phyloP scores from a whole-genome alignment of 768 basidiomycete genomes.

The Auriscalpium vulgare region DNA sequence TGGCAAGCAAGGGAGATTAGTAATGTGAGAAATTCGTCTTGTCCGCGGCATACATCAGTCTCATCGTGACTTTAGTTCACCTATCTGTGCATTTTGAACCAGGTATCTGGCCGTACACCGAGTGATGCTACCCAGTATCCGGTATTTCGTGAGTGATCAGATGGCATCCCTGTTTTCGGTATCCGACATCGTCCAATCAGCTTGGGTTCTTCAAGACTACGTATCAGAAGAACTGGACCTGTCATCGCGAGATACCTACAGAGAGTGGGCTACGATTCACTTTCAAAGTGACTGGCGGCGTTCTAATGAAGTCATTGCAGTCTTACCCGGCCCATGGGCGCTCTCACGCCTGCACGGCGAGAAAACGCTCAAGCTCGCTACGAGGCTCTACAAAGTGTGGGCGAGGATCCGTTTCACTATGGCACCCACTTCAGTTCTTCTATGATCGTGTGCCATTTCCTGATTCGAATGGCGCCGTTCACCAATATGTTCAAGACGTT shows the following conservation, averaged over 20 bases:
- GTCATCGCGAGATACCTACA: slow-evolving; percentile 48
- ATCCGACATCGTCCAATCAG: slow-evolving; percentile 28
- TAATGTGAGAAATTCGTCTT: slow-evolving; percentile 47
- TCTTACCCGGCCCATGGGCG: slow-evolving; percentile 85
- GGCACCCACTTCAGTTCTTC: slow-evolving; percentile 95
- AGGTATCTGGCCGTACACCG: slow-evolving; percentile 87
- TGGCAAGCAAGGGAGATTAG: slow-evolving; percentile 92
- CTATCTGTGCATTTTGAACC: slow-evolving; percentile 83
- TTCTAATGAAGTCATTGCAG: slow-evolving; percentile 19
- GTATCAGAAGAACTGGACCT: slow-evolving; percentile 62
- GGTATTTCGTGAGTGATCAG: slow-evolving; percentile 59
- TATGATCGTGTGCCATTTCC: slow-evolving; percentile 94
- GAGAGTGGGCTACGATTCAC: slow-evolving; percentile 49
- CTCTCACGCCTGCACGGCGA: slow-evolving; percentile 62
- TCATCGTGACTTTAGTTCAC: slow-evolving; percentile 51
- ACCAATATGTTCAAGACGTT: slow-evolving; percentile 94
- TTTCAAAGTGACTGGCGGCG: too few species aligned
- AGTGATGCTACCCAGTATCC: slow-evolving; percentile 95
- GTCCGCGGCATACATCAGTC: background rate
- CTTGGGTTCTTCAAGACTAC: slow-evolving; percentile 89
- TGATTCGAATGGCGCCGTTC: slow-evolving; percentile 84
- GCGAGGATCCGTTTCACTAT: slow-evolving; percentile 84
- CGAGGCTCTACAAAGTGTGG: slow-evolving; percentile 65
- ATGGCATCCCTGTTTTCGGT: background rate
- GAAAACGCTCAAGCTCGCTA: slow-evolving; percentile 76